Evolutionary conservation across 768 basidiomycete genomes (phyloP), one percentile per base, ranked within the genome.

Genomic region (Rhodocollybia butyracea): DNA sequence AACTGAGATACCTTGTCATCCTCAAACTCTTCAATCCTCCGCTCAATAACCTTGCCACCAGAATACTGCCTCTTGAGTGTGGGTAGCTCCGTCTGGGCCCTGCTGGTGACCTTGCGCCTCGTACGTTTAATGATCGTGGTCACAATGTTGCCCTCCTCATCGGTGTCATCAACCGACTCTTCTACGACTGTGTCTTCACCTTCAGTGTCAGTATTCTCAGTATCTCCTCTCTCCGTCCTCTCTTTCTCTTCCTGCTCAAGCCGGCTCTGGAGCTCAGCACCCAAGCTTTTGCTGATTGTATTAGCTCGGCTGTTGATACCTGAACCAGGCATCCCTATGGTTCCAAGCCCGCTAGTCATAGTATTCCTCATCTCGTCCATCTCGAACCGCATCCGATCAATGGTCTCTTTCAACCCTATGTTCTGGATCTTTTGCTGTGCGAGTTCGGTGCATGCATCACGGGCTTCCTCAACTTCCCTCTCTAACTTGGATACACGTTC

Each of bases 391-490:
- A 97, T 87, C 45, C 94, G 81, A 66, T 97, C 94, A 61, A 98
- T 98, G 2, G 94, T 97, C 76, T 98, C 95, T 66, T 96, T 96
- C 57, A 98, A 77, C 64, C 92, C 71, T 60, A 96, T 66, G 64
- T 97, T 98, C 76, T 95, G 92, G 63, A 93, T 91, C 74, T 97
- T 97, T 75, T 98, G 95, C 62, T 89, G 87, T 57, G 95, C 92
- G 34, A 97, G 79, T 57, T 84, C 81, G 0, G 76, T 80, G 51
- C 91, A 86, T 1, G 88, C 85, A 61, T 84, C 80, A 50, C 87
- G 83, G 3, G 92, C 90, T 24, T 81, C 64, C 3, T 68, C 67
- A 2, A 98, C 77, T 55, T 96, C 93, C 7, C 72, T 62, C 62
- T 94, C 89, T n/a, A 96, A 80, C 6, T 76, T 69, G 5, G 72